These are phyloP conservation scores for Akanthomyces dipterigenus DNA, from an alignment of 2,329 filamentous ascomycete genomes.

Conservation along the genomic window DNA sequence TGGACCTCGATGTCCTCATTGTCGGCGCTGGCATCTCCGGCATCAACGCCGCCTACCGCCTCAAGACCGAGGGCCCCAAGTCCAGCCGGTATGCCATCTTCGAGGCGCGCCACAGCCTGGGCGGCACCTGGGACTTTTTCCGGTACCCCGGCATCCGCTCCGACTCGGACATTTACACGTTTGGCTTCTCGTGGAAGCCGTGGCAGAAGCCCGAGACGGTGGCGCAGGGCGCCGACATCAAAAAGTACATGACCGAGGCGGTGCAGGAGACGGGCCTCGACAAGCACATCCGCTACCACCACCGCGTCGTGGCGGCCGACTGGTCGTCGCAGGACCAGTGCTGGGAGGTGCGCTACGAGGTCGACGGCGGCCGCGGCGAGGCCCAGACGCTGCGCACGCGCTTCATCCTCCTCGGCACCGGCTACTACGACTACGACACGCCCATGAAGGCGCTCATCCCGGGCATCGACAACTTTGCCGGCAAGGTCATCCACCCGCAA, in stretches of 20 bases:
- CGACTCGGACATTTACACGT: slow-evolving; percentile 55
- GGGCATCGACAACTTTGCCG: slow-evolving; percentile 30
- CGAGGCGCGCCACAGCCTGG: slow-evolving; percentile 60
- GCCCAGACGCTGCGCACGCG: slow-evolving; percentile 32
- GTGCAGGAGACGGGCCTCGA: slow-evolving; percentile 46
- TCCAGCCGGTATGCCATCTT: slow-evolving; percentile 56
- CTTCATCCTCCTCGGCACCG: slow-evolving; percentile 49
- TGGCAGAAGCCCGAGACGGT: slow-evolving; percentile 52
- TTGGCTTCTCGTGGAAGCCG: slow-evolving; percentile 63
- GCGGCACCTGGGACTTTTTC: slow-evolving; percentile 76
- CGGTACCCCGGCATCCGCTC: slow-evolving; percentile 66
- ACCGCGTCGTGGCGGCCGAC: slow-evolving; percentile 41
- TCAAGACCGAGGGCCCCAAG: slow-evolving; percentile 51
- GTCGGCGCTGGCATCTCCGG: slow-evolving; percentile 70
- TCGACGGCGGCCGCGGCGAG: slow-evolving; percentile 21
- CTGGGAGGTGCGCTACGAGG: slow-evolving; percentile 40
- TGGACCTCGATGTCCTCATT: slow-evolving; percentile 49
- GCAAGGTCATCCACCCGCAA: slow-evolving; percentile 59
- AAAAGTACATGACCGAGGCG: slow-evolving; percentile 46
- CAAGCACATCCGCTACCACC: slow-evolving; percentile 45
- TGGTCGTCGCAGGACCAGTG: slow-evolving; percentile 48
- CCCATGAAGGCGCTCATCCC: slow-evolving; percentile 46
- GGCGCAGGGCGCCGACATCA: slow-evolving; percentile 45
- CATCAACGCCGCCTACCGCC: slow-evolving; percentile 65
- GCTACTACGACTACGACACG: slow-evolving; percentile 62